Evolutionary conservation across 305 asterid genomes (phyloP), one percentile per base, ranked within the genome.

Genomic region (Fraxinus sp.): DNA sequence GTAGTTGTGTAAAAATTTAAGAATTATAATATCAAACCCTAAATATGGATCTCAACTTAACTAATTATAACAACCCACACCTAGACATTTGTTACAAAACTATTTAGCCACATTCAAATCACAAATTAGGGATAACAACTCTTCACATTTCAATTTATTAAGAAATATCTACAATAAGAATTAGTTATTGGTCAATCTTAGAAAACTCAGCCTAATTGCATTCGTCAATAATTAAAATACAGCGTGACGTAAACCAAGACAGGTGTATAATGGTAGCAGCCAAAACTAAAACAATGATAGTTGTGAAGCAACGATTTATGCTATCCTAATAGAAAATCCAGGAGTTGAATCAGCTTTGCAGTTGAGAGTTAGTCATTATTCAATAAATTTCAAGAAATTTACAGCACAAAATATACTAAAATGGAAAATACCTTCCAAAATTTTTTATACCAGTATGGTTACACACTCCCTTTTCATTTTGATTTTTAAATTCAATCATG

Each of bases 401-500:
- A 33, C 49, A 66, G 71, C 32, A 36, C 79, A 76, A 77, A 49
- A 74, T 46, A 66, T 70, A 78, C 57, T 35, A 18, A 52, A 49
- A 83, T 16, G 80, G 77, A 28, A 80, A 39, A n/a, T 83, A 70
- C 84, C 81, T 81, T 80, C 35, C 7, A 81, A 64, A 26, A 32
- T 78, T 32, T 73, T 59, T 76, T 24, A 78, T 44, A 41, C 46
- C 59, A 64, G 79, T 66, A 64, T 55, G 74, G 74, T 66, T 35
- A 55, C 66, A 52, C 20, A 22, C 24, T 80, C 78, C 77, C 76
- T 59, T 81, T 83, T 66, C 80, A 62, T 66, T 71, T 70, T 13
- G 0, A 18, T 66, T 39, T 76, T 81, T 55, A 46, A 76, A 73
- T 78, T 35, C 80, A 74, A 78, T 11, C 81, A 52, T 49, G 28